A percentile compares a stretch with the other conserved stretches of the same genome.
Evolutionary conservation across 1,139 yeast species (phyloP).

Genomic region (Suhomyces coccinellae): DNA sequence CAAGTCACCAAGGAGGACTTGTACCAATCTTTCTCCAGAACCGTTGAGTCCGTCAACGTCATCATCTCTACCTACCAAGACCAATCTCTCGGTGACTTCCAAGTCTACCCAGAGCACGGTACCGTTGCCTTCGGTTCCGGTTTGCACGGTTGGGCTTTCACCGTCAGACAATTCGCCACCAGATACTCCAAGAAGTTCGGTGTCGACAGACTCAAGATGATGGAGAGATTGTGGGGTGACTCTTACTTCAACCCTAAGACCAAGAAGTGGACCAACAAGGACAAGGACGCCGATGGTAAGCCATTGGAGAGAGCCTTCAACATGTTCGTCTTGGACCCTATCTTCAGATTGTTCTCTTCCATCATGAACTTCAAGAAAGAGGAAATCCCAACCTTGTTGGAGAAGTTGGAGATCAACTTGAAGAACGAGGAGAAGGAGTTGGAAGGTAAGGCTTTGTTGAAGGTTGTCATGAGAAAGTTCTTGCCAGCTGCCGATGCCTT

Average conservation of each 20-base stretch:
- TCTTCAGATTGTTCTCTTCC: slow-evolving; percentile 78
- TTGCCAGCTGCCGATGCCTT: slow-evolving; percentile 99
- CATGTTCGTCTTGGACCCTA: slow-evolving; percentile 99
- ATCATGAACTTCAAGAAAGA: slow-evolving; percentile 72
- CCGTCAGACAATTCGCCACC: slow-evolving; percentile 97
- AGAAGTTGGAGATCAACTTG: slow-evolving; percentile 87
- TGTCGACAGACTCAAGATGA: slow-evolving; percentile 97
- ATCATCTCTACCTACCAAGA: slow-evolving; percentile 95
- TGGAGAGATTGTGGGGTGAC: slow-evolving; percentile 99
- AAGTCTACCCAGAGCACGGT: slow-evolving; percentile 98
- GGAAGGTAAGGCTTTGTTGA: slow-evolving; percentile 97
- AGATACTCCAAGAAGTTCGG: slow-evolving; percentile 99
- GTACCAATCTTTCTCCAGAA: slow-evolving; percentile 97
- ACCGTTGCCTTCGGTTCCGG: slow-evolving; percentile 99
- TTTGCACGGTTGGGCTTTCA: slow-evolving; percentile 99
- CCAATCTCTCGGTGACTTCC: slow-evolving; percentile 88
- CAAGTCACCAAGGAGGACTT: slow-evolving; percentile 99
- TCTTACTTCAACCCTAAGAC: slow-evolving; percentile 99
- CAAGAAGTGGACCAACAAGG: slow-evolving; percentile 98
- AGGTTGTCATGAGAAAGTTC: slow-evolving; percentile 99
- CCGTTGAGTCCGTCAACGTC: slow-evolving; percentile 99
- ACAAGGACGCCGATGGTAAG: slow-evolving; percentile 94
- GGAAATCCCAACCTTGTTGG: slow-evolving; percentile 85
- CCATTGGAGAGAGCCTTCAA: slow-evolving; percentile 98
- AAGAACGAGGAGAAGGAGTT: slow-evolving; percentile 95